phyloP scores from a whole-genome alignment of 257 asterid genomes.

The Fraxinus pennsylvanica region DNA sequence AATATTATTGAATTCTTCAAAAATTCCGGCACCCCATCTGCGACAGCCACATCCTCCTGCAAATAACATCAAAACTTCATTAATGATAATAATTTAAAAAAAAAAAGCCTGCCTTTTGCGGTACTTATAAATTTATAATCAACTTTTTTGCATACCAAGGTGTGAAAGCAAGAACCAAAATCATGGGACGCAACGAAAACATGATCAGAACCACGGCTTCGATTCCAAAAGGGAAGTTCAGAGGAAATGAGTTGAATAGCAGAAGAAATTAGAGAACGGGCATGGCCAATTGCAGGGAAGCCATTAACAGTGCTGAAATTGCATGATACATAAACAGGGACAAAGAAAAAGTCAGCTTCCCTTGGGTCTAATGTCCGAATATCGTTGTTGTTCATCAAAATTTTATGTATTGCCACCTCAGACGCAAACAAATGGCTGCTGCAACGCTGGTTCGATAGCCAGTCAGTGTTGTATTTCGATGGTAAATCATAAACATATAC shows the following conservation, averaged over 20 bases:
- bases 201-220: slow-evolving; percentile 76
- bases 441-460: slow-evolving; percentile 71
- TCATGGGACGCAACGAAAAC: slow-evolving; percentile 73
- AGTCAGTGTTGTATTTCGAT: slow-evolving; percentile 58
- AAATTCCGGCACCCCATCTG: slow-evolving; percentile 60
- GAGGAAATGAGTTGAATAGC: slow-evolving; percentile 56
- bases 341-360: slow-evolving; percentile 84
- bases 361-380: slow-evolving; percentile 55
- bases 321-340: slow-evolving; percentile 89
- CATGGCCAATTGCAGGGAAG: slow-evolving; percentile 93
- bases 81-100: not conserved
- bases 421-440: slow-evolving; percentile 75
- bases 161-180: slow-evolving; percentile 73
- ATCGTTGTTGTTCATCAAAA: slow-evolving; percentile 45
- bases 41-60: slow-evolving; percentile 70
- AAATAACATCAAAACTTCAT: not conserved
- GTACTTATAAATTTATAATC: not conserved
- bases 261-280: slow-evolving; percentile 59
- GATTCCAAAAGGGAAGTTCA: slow-evolving; percentile 79
- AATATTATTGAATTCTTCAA: slow-evolving; percentile 60
- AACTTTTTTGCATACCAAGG: slow-evolving; percentile 39
- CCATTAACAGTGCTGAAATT: slow-evolving; percentile 89
- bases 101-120: no score
- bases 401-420: slow-evolving; percentile 84
- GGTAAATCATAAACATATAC: slow-evolving; percentile 75